Evolutionary conservation across 495 filamentous ascomycete species (phyloP), one percentile per base, ranked within the genome.

Genomic region (Neurospora tetrasperma): DNA sequence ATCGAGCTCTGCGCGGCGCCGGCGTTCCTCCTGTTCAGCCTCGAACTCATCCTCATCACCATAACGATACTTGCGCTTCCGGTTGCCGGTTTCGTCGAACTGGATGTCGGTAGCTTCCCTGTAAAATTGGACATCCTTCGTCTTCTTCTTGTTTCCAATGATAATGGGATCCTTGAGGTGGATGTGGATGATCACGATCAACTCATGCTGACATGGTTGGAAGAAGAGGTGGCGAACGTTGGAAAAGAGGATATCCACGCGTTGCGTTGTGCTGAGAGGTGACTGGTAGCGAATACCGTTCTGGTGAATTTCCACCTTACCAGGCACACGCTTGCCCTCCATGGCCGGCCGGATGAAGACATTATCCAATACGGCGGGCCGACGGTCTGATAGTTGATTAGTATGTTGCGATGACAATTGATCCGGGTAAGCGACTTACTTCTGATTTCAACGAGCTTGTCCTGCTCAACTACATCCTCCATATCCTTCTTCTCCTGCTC

Each of bases 401-500:
- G 81, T 38, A 72, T 69, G 46, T 54, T 35, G 16, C 42, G 23
- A 40, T 35, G 1, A 68, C 14, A 48, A 54, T 54, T 7, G 10
- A 5, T 42, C 44, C 68, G 31, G 31, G 5, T 42, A 38, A 16
- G 54, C 7, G 7, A 83, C 89, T 83, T 85, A 94, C 91, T 96
- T 84, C 93, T 84, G 71, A 96, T 92, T 82, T 97, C 94, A 75
- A 94, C 82, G 23, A 99, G 89, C 83, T 98, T 98, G 76, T 98
- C 96, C 80, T 98, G 96, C 81, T 98, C 97, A 5, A 99, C 94
- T n/a, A 99, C 96, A 85, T 98, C 96, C 79, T 98, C 96, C 91
- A 99, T 90, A 76, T 99, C 94, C 81, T 99, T 99, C 86, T 97
- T 97, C 81, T 99, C 96, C 78, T 98, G 94, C 79, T 98, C 96